Evolutionary conservation across 164 flowering plant species (phyloP).

Genomic region (Pachysandra terminalis): DNA sequence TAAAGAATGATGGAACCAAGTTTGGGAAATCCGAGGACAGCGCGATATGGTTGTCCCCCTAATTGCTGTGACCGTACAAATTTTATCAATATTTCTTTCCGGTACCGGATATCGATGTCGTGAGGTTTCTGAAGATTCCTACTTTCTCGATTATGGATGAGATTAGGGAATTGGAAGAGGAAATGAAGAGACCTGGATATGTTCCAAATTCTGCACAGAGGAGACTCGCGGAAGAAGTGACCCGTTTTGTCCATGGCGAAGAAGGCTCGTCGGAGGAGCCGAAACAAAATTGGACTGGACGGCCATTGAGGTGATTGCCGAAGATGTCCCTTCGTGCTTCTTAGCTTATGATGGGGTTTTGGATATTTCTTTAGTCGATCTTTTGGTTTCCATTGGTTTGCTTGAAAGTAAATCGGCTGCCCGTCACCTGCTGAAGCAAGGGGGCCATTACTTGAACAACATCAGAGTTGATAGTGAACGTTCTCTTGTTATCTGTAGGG

Average conservation of each 20-base stretch:
- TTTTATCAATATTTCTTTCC: constrained; percentile 85
- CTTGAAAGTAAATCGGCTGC: constrained; percentile 76
- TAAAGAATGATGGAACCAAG: constrained; percentile 84
- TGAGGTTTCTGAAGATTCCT: constrained; percentile 64
- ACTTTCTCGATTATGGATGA: constrained; percentile 68
- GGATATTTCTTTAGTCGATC: constrained; percentile 48
- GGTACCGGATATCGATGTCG: constrained; percentile 71
- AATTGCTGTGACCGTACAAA: constrained; percentile 65
- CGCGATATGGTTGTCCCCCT: constrained; percentile 74
- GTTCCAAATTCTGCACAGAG: constrained; percentile 66
- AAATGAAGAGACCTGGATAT: constrained; percentile 54
- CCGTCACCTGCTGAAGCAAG: constrained; percentile 70
- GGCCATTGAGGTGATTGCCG: constrained; percentile 59
- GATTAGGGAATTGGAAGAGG: constrained; percentile 47
- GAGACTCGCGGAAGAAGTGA: constrained; percentile 77
- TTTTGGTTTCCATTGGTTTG: constrained; percentile 71
- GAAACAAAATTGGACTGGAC: constrained; percentile 65
- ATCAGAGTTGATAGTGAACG: constrained; percentile 62
- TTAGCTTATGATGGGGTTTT: constrained; percentile 47
- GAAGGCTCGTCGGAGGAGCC: too few species aligned
- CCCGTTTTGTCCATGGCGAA: constrained; percentile 77
- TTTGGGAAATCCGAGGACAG: constrained; percentile 89
- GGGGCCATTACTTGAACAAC: constrained; percentile 78
- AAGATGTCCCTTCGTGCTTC: constrained; percentile 68
- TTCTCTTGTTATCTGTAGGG: constrained; percentile 73